Base-by-base conservation (phyloP, 2,329 filamentous ascomycete genomes). In the Fusarium globosum region DNA sequence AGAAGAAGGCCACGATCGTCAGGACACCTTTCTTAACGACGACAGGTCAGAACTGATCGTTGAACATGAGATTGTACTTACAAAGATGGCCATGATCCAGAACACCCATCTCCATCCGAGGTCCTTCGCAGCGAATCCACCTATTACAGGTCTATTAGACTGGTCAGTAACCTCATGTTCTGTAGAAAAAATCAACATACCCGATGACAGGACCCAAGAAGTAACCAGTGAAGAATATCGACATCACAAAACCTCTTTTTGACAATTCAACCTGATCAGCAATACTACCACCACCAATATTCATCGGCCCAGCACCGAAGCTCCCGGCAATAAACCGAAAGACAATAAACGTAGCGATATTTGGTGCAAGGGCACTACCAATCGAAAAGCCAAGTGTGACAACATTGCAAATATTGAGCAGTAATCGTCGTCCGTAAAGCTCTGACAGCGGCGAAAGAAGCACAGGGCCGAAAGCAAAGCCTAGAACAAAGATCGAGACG, bases 51-150 rank as follows among this genome's bases (percentile, higher is more conserved):
- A 1, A 6, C 2, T 18, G 30, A 6, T 5, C 3, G 9, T 18
- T 6, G 21, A 10, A 12, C 3, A 16, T 20, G 20, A 18, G 0
- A 12, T 5, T 13, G 16, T 3, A 60, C 52, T 48, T 48, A 11
- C 65, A 33, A 68, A 48, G 13, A 67, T 68, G 15, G 65, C 15
- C 65, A 68, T 68, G 21, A 67, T 48, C 65, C 62, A 68, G 23
- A 67, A 67, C 8, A 68, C 53, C 65, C 65, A 68, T 28, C 65
- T 67, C 65, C 65, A 68, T 4, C 53, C 65, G 2, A 68, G 46
- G 2, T 38, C 35, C 23, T 68, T 66, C 3, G 62, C 46, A 11
- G 67, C 41, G 15, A 68, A 68, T 1, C 65, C 65, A 18, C 65
- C 62, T 4, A 67, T 61, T 4, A 68, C 53, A 4, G 65, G 65